These are phyloP conservation scores for Geum urbanum DNA, from an alignment of 306 rosid species.

Conservation along the genomic window DNA sequence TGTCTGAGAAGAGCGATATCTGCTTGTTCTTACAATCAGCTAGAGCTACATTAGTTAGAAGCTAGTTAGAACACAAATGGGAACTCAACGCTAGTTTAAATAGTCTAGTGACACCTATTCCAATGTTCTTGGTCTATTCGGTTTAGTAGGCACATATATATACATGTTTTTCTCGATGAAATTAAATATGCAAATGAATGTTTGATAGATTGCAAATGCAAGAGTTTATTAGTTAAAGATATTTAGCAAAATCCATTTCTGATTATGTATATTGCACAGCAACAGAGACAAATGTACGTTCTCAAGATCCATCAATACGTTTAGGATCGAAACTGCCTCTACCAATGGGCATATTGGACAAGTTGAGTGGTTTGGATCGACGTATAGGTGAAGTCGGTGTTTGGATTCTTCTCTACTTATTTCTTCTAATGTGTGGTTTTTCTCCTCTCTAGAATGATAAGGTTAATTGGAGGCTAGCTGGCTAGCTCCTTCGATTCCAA, in stretches of 20 bases:
- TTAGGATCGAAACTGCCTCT: background rate
- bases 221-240: background rate
- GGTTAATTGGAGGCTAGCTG: background rate
- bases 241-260: background rate
- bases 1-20: background rate
- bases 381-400: background rate
- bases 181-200: too few relatives aligned
- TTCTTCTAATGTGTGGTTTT: background rate
- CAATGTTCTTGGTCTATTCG: background rate
- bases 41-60: background rate
- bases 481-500: background rate
- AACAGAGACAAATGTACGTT: background rate
- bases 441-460: constrained; percentile 9
- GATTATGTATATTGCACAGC: background rate
- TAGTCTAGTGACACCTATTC: background rate
- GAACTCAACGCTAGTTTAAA: background rate
- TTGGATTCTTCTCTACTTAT: background rate
- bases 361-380: background rate
- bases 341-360: background rate
- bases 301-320: background rate
- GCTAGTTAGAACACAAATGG: background rate
- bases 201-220: too few relatives aligned
- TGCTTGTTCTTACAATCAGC: too few relatives aligned
- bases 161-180: background rate
- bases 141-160: background rate